Evolutionary conservation across 345 rosid genomes (phyloP).

Genomic region (Lagerstroemia speciosa): DNA sequence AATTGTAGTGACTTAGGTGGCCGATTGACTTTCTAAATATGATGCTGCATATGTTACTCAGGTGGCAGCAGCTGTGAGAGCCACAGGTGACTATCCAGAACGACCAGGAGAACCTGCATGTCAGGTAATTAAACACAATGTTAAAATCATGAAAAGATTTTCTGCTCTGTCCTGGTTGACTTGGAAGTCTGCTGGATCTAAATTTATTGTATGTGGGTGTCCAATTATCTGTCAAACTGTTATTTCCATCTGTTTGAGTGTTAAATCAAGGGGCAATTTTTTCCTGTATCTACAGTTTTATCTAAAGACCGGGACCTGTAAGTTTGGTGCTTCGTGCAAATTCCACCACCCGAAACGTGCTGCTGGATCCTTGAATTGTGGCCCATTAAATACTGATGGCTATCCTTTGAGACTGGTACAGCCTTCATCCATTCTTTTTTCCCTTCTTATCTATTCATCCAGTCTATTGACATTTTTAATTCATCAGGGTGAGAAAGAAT

Average conservation of each 20-base stretch:
- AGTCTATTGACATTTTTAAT: constrained; percentile 17
- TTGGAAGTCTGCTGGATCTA: background rate
- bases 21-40: background rate
- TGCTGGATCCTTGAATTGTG: constrained; percentile 51
- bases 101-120: constrained; percentile 78
- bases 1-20: background rate
- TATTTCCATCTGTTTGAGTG: background rate
- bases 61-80: constrained; percentile 74
- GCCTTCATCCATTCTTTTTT: background rate
- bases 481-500: constrained; percentile 78
- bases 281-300: constrained; percentile 53
- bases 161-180: background rate
- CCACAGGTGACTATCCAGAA: constrained; percentile 79
- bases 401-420: constrained; percentile 72
- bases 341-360: constrained; percentile 88
- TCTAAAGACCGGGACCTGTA: constrained; percentile 79
- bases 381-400: constrained; percentile 58
- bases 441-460: constrained; percentile 1
- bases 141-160: background rate
- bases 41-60: constrained; percentile 14
- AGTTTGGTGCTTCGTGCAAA: constrained; percentile 96
- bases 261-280: background rate
- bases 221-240: background rate
- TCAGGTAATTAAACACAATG: constrained; percentile 40
- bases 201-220: background rate